Conservation (phyloP, 495 filamentous ascomycete genomes). For the Aspergillus egyptiacus region DNA sequence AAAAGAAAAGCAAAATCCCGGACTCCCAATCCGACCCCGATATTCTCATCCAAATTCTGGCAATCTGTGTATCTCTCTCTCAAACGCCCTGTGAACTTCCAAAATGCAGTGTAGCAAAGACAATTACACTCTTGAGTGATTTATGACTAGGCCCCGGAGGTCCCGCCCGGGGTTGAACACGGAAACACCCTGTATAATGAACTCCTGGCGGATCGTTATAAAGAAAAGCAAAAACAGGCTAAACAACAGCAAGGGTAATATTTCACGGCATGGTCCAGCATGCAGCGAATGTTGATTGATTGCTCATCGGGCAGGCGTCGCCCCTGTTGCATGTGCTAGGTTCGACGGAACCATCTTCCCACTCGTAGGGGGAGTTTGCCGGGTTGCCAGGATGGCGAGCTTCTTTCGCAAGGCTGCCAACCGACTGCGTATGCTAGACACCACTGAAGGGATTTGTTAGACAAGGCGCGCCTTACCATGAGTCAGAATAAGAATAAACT, state of each 20-base stretch:
- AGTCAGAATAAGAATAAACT: slow-evolving; percentile 23
- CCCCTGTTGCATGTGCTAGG: slow-evolving; percentile 26
- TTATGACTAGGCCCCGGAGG: not conserved
- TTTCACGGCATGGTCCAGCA: slow-evolving; percentile 16
- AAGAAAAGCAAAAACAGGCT: slow-evolving; percentile 11
- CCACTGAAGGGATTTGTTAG: slow-evolving; percentile 41
- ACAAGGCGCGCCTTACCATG: not conserved
- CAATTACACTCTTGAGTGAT: slow-evolving; percentile 3
- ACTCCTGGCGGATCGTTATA: slow-evolving; percentile 5
- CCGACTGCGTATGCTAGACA: slow-evolving; percentile 55
- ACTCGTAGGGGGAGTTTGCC: slow-evolving; percentile 37
- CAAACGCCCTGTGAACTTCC: slow-evolving; percentile 20
- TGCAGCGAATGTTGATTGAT: slow-evolving; percentile 7
- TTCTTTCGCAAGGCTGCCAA: slow-evolving; percentile 52
- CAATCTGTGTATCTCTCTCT: slow-evolving; percentile 31
- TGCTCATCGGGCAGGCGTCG: slow-evolving; percentile 28
- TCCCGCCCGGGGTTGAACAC: not conserved
- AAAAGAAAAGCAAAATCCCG: too few relatives aligned
- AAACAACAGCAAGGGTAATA: slow-evolving; percentile 6
- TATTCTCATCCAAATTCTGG: slow-evolving; percentile 19
- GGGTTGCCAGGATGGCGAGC: slow-evolving; percentile 48
- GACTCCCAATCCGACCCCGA: slow-evolving; percentile 7
- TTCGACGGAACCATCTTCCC: slow-evolving; percentile 31
- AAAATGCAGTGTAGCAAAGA: not conserved
- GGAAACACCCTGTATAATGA: slow-evolving; percentile 11